Evolutionary conservation across 306 rosid species (phyloP).

Genomic region (Begonia fuchsioides): DNA sequence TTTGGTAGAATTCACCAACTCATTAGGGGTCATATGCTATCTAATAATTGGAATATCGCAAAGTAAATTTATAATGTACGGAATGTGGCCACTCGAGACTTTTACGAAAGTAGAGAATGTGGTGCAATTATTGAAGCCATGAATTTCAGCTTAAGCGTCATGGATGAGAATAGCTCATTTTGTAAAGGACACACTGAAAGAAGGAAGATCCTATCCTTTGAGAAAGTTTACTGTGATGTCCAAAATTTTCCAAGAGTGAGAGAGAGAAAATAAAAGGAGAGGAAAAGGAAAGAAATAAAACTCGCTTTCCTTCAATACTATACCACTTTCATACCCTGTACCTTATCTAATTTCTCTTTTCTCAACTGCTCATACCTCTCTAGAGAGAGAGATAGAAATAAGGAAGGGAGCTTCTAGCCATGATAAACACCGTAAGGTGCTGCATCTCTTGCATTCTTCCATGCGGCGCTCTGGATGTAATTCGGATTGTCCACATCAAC

Average conservation of each 20-base stretch:
- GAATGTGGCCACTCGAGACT: too few relatives aligned
- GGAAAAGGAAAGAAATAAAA: too few relatives aligned
- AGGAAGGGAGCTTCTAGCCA: conserved; percentile 4
- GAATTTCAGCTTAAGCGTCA: conserved; percentile 27
- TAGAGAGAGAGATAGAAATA: conserved; percentile 13
- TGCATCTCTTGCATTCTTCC: conserved; percentile 97
- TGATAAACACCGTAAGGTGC: conserved; percentile 75
- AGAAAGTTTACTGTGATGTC: too few relatives aligned
- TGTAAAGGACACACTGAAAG: too few relatives aligned
- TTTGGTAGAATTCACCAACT: too few relatives aligned
- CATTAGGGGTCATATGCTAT: too few relatives aligned
- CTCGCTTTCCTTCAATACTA: too few relatives aligned
- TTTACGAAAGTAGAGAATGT: conserved; percentile 41
- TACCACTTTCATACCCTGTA: background rate
- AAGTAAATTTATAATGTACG: too few relatives aligned
- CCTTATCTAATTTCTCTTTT: background rate
- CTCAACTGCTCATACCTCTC: background rate
- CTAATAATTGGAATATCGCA: conserved; percentile 29
- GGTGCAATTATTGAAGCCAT: conserved; percentile 57
- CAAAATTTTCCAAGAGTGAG: too few relatives aligned
- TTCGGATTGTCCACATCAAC: conserved; percentile 75
- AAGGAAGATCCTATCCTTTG: too few relatives aligned
- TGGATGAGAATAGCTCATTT: background rate
- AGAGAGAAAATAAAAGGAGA: background rate
- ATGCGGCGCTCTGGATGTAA: conserved; percentile 80